Evolutionary conservation across 116 monocot species (phyloP).

Genomic region (Phalaenopsis hybrid): DNA sequence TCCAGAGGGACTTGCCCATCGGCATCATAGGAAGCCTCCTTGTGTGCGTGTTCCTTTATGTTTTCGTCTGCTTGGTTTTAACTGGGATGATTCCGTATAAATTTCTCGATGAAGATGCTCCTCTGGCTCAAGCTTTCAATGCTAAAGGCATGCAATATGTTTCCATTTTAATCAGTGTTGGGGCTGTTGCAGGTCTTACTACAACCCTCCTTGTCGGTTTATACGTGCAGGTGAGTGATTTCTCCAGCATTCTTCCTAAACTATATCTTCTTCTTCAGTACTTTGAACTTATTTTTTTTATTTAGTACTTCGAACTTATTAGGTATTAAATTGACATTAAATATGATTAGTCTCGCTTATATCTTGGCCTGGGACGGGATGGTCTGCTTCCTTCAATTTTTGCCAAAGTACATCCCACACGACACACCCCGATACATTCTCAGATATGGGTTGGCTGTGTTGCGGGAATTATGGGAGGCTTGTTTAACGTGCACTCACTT

Average conservation of each 20-base stretch:
- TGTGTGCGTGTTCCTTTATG: constrained; percentile 61
- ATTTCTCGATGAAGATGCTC: constrained; percentile 86
- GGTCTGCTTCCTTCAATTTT: constrained; percentile 82
- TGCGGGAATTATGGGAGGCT: constrained; percentile 69
- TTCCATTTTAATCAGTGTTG: constrained; percentile 83
- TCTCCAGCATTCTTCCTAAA: constrained; percentile 1
- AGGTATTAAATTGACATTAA: not conserved
- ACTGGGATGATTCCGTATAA: constrained; percentile 96
- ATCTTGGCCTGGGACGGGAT: constrained; percentile 98
- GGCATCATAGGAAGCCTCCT: constrained; percentile 88
- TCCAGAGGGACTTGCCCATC: constrained; percentile 93
- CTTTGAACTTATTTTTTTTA: not conserved
- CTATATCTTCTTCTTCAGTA: not conserved
- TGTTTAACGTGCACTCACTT: constrained; percentile 80
- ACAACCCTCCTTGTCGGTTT: constrained; percentile 92
- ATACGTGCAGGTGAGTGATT: constrained; percentile 89
- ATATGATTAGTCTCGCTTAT: constrained; percentile 75
- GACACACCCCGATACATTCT: constrained; percentile 84
- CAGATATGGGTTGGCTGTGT: constrained; percentile 90
- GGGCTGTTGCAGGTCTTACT: constrained; percentile 91
- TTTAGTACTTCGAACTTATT: not conserved
- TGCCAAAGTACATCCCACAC: constrained; percentile 66
- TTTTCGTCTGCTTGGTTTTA: constrained; percentile 84
- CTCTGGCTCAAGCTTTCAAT: constrained; percentile 90
- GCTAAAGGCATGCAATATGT: constrained; percentile 79